phyloP scores from a whole-genome alignment of 1,139 yeast species.

The Scheffersomyces lignicola region DNA sequence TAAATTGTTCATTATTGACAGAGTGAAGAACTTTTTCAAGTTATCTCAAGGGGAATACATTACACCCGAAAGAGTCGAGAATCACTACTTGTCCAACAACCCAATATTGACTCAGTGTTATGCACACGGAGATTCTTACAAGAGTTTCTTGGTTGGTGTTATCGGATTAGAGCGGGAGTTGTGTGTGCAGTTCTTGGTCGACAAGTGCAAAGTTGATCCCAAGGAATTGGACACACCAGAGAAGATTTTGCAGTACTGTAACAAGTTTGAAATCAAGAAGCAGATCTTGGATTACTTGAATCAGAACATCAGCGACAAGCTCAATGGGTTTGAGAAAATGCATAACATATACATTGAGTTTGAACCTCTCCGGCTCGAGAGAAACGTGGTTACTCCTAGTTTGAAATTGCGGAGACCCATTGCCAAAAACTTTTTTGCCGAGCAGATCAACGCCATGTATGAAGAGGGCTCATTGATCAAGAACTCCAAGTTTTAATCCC shows the following conservation, averaged over 20 bases:
- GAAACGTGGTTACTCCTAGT: constrained; percentile 44
- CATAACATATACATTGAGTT: constrained; percentile 35
- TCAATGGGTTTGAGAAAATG: constrained; percentile 38
- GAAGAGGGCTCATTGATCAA: constrained; percentile 27
- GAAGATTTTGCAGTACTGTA: constrained; percentile 22
- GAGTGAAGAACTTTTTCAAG: constrained; percentile 81
- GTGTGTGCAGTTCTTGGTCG: constrained; percentile 20
- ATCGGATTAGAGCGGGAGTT: constrained; percentile 42
- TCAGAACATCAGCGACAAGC: constrained; percentile 19
- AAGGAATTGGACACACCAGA: constrained; percentile 14
- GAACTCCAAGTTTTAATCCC: constrained; percentile 14
- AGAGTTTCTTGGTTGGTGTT: constrained; percentile 32
- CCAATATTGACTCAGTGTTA: constrained; percentile 56
- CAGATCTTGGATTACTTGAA: constrained; percentile 30
- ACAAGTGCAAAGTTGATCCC: constrained; percentile 13
- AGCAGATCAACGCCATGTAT: constrained; percentile 22
- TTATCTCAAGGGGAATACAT: constrained; percentile 81
- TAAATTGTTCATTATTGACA: constrained; percentile 64
- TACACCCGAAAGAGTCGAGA: constrained; percentile 77
- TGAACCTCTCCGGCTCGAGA: constrained; percentile 41
- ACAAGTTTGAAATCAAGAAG: constrained; percentile 24
- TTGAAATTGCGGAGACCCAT: constrained; percentile 40
- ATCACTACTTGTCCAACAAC: constrained; percentile 54
- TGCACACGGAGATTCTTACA: constrained; percentile 42
- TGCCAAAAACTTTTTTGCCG: constrained; percentile 32